Evolutionary conservation across 1,139 yeast genomes (phyloP), one percentile per base, ranked within the genome.

Genomic region (Magnusiomyces clavatus): DNA sequence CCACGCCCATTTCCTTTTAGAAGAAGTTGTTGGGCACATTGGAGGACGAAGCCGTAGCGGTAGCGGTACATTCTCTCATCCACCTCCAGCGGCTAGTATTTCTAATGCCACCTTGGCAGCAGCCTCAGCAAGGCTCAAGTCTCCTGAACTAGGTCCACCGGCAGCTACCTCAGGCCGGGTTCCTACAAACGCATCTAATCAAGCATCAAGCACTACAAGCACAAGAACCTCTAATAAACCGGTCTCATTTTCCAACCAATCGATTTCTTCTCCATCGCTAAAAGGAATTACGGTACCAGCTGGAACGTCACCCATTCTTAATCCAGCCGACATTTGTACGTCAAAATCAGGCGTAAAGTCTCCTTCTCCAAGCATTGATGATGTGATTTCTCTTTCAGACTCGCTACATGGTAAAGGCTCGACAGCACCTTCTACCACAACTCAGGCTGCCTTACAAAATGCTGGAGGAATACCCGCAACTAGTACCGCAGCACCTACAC

Each of bases 1-100:
- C 53, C 95, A 86, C 67, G 92, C 95, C 0, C 95, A 86, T 68
- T 86, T 87, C 64, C 78, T 77, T 58, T 83, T 83, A 10, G 87
- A 83, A 58, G 95, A 86, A 56, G 76, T 85, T 1, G 66, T 82
- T 24, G 83, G 81, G 61, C 83, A 80, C 63, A 70, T 68, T 43
- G 74, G 73, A 37, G 62, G 71, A 3, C 64, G 71, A 49, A 69
- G 73, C 49, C 66, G 71, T 4, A 68, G 73, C 37, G 64, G 74
- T 51, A 74, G 78, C 50, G 65, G 67, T 35, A 67, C 72, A 34
- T 24, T 24, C 8, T 29, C 37, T n/a, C 37, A 16, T 43, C 46
- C 46, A 6, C 46, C 36, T 12, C 37, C 37, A 10, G 39, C 11
- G 16, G 16, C n/a, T 37, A 24, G 4, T 5, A 24, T 5, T 24